Evolutionary conservation across 768 basidiomycete species (phyloP).

Genomic region (Russula vinacea): DNA sequence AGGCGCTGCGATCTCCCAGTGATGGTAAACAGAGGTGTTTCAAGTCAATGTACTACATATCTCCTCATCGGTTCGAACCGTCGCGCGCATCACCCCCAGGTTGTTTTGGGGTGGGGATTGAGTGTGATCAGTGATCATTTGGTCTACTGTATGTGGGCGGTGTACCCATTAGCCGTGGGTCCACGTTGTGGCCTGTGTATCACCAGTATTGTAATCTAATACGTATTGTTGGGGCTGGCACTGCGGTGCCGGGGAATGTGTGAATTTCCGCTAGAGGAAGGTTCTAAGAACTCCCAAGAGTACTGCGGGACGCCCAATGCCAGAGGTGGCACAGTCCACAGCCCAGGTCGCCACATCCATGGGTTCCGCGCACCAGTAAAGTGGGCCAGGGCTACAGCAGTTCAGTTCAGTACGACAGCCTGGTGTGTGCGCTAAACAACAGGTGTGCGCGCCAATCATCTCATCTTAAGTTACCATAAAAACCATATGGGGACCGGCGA

Average conservation of each 20-base stretch:
- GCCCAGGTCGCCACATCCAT: neutral
- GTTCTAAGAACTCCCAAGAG: no score
- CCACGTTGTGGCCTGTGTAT: neutral
- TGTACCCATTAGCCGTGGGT: neutral
- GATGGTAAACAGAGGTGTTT: neutral
- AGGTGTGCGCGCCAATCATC: neutral
- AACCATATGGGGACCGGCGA: neutral
- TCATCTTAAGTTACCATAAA: neutral
- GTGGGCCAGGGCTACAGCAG: neutral
- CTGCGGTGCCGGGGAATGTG: neutral
- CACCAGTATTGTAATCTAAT: neutral
- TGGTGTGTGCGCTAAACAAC: no score
- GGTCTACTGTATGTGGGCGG: neutral
- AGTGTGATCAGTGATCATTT: neutral
- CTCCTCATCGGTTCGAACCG: neutral
- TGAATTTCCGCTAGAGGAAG: neutral
- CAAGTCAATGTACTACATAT: neutral
- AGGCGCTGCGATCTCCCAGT: neutral
- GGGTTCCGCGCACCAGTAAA: neutral
- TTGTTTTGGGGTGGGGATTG: neutral
- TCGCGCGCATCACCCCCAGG: neutral
- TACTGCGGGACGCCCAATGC: neutral
- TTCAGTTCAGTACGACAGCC: neutral
- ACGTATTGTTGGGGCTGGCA: neutral
- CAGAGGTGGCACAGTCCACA: neutral